phyloP scores from a whole-genome alignment of 768 basidiomycete species.

The Polyporus arcularius region DNA sequence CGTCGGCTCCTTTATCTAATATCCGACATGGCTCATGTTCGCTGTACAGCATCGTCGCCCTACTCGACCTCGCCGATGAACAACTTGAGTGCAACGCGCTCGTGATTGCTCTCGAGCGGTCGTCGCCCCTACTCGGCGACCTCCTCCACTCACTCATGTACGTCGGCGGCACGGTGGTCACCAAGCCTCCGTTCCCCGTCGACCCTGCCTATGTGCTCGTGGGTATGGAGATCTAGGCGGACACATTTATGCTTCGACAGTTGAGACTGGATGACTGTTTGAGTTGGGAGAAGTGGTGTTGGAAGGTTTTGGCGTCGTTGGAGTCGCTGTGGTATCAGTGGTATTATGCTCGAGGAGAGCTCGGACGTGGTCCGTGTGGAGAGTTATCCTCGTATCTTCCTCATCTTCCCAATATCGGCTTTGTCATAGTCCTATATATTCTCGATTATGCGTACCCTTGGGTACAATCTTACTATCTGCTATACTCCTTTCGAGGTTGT shows the following conservation, averaged over 20 bases:
- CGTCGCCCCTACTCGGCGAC: slow-evolving; percentile 67
- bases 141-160: slow-evolving; percentile 91
- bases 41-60: slow-evolving; percentile 68
- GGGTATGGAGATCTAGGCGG: slow-evolving; percentile 72
- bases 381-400: not conserved
- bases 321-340: slow-evolving; percentile 2
- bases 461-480: not conserved
- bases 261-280: not conserved
- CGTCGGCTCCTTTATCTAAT: slow-evolving; percentile 16
- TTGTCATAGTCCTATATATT: not conserved
- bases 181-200: slow-evolving; percentile 75
- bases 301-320: slow-evolving; percentile 1
- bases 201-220: slow-evolving; percentile 81
- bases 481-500: not conserved
- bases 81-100: slow-evolving; percentile 75
- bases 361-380: not conserved
- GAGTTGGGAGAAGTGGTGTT: not conserved
- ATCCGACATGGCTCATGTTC: too few relatives aligned
- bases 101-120: slow-evolving; percentile 77
- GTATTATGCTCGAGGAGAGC: slow-evolving; percentile 5
- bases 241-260: not conserved
- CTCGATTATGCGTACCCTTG: not conserved
- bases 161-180: slow-evolving; percentile 84
- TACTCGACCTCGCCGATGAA: slow-evolving; percentile 88
- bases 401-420: not conserved